These are phyloP conservation scores for Venturia nashicola DNA, from an alignment of 2,329 filamentous ascomycete genomes.

Conservation along the genomic window DNA sequence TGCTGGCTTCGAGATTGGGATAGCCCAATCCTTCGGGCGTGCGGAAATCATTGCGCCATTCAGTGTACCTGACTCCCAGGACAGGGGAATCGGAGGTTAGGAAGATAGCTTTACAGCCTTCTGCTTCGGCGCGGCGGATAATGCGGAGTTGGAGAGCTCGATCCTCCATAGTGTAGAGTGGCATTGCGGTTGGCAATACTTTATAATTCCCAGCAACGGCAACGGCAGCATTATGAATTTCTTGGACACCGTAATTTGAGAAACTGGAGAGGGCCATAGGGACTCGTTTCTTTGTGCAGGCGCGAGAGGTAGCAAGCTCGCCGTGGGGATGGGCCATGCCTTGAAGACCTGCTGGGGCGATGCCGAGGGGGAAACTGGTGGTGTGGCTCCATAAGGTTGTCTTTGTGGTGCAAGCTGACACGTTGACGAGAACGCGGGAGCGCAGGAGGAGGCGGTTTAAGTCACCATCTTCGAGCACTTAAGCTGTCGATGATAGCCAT, in stretches of 20 bases:
- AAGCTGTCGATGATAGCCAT: not conserved
- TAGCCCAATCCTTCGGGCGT: not conserved
- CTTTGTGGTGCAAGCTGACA: not conserved
- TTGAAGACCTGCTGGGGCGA: conserved; percentile 60
- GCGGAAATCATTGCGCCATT: conserved; percentile 23
- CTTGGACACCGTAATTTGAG: not conserved
- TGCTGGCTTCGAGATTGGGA: conserved; percentile 1
- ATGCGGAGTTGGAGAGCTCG: conserved; percentile 4
- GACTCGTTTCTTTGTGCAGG: conserved; percentile 24
- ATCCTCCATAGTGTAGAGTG: conserved; percentile 8
- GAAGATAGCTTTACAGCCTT: conserved; percentile 7
- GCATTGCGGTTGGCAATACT: not conserved
- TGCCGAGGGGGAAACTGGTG: conserved; percentile 41
- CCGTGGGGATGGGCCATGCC: conserved; percentile 52
- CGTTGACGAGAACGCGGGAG: conserved; percentile 3
- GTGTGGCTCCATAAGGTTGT: conserved; percentile 24
- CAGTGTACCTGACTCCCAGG: conserved; percentile 9
- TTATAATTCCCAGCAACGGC: not conserved
- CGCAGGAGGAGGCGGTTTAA: not conserved
- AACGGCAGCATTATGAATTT: not conserved
- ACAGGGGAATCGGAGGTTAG: conserved; percentile 10
- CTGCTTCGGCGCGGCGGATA: conserved; percentile 6
- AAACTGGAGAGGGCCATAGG: conserved; percentile 2
- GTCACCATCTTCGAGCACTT: not conserved
- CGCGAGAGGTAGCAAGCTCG: conserved; percentile 51